These are phyloP conservation scores for Globisporangium viniferum DNA, from an alignment of 352 stramenopile genomes.

Conservation along the genomic window DNA sequence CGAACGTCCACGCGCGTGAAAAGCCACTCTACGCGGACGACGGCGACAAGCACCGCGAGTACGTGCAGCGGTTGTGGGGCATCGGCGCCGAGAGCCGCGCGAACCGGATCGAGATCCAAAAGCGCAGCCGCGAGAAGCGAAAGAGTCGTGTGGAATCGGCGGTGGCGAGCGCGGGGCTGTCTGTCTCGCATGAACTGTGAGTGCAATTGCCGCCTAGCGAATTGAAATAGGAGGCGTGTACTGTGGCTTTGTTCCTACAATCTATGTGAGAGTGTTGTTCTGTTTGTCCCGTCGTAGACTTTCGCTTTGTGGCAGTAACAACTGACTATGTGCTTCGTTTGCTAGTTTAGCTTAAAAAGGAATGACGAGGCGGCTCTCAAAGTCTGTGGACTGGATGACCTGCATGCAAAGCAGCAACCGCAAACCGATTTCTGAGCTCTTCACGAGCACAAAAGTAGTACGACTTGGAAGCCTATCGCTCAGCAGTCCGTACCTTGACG, in stretches of 20 bases:
- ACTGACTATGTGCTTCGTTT: background rate
- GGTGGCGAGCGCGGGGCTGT: background rate
- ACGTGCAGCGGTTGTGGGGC: too few relatives aligned
- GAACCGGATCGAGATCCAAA: too few relatives aligned
- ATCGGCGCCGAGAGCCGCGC: too few relatives aligned
- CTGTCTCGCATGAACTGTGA: background rate
- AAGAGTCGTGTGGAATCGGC: background rate
- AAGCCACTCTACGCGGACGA: too few relatives aligned
- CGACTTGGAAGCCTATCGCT: background rate
- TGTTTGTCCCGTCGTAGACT: background rate
- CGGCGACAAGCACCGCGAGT: too few relatives aligned
- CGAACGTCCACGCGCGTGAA: too few relatives aligned
- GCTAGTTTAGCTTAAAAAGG: constrained; percentile 38
- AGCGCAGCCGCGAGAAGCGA: background rate
- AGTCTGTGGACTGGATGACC: constrained; percentile 60
- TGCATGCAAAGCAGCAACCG: constrained; percentile 12
- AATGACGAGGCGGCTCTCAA: constrained; percentile 54
- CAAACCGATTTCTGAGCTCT: background rate
- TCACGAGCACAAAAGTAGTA: background rate
- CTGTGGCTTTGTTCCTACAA: background rate
- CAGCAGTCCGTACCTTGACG: constrained; percentile 33
- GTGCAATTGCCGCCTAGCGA: background rate
- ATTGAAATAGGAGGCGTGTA: background rate
- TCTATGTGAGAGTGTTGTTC: too few relatives aligned
- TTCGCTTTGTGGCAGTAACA: background rate